phyloP scores from a whole-genome alignment of 192 early-diverging fungal species.

The Cladochytrium replicatum region DNA sequence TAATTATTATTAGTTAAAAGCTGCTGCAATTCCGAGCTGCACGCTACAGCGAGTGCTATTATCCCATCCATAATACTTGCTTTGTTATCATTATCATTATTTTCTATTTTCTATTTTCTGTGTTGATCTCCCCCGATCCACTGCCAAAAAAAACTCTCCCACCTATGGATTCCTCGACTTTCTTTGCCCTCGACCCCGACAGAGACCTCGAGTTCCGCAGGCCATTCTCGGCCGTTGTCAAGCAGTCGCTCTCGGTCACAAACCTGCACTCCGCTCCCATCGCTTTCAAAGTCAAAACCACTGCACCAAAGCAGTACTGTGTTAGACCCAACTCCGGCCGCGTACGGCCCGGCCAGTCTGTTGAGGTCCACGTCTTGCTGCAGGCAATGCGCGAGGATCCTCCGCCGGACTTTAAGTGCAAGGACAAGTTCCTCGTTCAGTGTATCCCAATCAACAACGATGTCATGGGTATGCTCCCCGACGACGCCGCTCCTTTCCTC shows the following conservation, averaged over 20 bases:
- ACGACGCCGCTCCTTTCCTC: conserved; percentile 34
- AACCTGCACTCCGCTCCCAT: conserved; percentile 48
- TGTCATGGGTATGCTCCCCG: conserved; percentile 46
- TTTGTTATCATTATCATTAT: no score
- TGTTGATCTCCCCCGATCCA: no score
- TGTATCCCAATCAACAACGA: conserved; percentile 67
- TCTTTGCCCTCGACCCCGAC: conserved; percentile 14
- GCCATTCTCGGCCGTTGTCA: conserved; percentile 30
- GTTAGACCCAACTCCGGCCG: conserved; percentile 87
- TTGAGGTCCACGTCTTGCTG: conserved; percentile 77
- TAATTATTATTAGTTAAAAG: no score
- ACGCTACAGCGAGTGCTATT: no score
- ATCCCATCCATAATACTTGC: no score
- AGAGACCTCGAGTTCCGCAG: conserved; percentile 32
- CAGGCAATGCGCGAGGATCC: conserved; percentile 81
- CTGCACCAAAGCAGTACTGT: conserved; percentile 94
- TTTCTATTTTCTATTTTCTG: no score
- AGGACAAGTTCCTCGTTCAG: conserved; percentile 96
- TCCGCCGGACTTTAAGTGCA: conserved; percentile 68
- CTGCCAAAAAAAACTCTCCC: no score
- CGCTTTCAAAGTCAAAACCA: conserved; percentile 99
- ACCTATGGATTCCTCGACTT: no score
- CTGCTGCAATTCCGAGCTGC: no score
- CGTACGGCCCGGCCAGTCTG: conserved; percentile 52
- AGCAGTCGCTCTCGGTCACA: conserved; percentile 22